Evolutionary conservation across 108 stramenopile species (phyloP), one percentile per base, ranked within the genome.

Genomic region (Poteriospumella lacustris): DNA sequence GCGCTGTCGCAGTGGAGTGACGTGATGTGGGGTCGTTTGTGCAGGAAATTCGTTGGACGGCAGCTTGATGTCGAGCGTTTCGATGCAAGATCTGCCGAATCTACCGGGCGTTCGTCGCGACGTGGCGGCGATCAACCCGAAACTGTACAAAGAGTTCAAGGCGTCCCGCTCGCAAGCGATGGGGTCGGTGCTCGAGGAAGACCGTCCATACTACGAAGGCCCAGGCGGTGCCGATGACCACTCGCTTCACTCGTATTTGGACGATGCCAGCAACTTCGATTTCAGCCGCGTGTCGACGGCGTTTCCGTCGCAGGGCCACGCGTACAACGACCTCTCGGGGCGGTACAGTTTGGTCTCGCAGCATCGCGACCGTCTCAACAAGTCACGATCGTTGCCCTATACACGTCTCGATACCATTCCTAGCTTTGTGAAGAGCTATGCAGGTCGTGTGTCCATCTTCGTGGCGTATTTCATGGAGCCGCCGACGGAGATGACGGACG

Each of bases 281-380:
- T 5, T 19, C 5, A 19, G 19, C 15, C 15, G 36, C 33, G 5
- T 73, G 41, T 28, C 31, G 12, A 52, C 36, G 9, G 9, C 70
- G 9, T 73, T 52, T 24, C 70, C 70, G 5, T 26, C n/a, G 3
- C 3, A 73, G 5, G 24, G 44, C 15, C 38, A n/a, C 3, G 47
- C 43, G 9, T 73, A 12, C 70, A 73, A 73, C 36, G 70, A 73
- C 47, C 24, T 73, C 9, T 42, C 36, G 5, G 70, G 70, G 42
- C 38, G 70, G 19, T 73, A 73, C 41, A 34, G 12, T 5, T 38
- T 73, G 5, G 43, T 44, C 15, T 73, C 70, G 31, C 43, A 56
- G 31, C 36, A 38, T 29, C 70, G 41, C 26, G 70, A 73, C 36
- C 43, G 43, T 31, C 9, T 44, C 9, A 3, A 12, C 9, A 73